Evolutionary conservation across 352 stramenopile species (phyloP), one percentile per base, ranked within the genome.

Genomic region (Peronospora destructor): DNA sequence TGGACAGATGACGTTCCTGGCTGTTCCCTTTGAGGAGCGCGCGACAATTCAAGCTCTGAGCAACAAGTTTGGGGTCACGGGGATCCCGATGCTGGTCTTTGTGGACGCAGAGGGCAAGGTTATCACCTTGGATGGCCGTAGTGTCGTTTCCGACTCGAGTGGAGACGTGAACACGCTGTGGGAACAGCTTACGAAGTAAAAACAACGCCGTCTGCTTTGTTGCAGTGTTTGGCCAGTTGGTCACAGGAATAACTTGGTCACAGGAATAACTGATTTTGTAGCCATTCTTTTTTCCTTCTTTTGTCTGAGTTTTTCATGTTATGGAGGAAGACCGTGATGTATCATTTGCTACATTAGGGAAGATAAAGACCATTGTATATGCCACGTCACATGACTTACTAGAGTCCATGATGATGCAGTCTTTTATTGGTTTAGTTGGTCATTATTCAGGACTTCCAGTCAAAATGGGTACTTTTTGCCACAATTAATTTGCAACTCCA

Each of bases 71-170:
- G 71, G 76, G 45, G 79, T 97, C 54, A 81, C 64, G n/a, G 85
- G 80, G 16, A 94, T 97, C 73, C 94, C 94, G 37, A 82, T 78
- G 59, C 68, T 98, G 26, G 73, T 96, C 39, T 91, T 97, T 52
- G 69, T 97, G 56, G 80, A 94, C 51, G 44, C 56, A 33, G 76
- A 94, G 47, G 73, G 72, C 43, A 71, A 91, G 29, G n/a, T 93
- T 13, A 83, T 91, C 59, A 83, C 76, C 3, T 61, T 67, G 29
- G 85, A 96, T 43, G 83, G 86, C 40, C 77, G 89, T 41, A 75
- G 48, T 21, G 60, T 87, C 37, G 87, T 95, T 26, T 74, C 85
- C 39, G 66, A 92, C 34, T 82, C 78, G 9, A 72, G 84, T 29
- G 85, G 86, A 44, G 79, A 89, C 48, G 64, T 87, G 16, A 66